These are phyloP conservation scores for Lentinula raphanica DNA, from an alignment of 768 basidiomycete species.

Conservation along the genomic window DNA sequence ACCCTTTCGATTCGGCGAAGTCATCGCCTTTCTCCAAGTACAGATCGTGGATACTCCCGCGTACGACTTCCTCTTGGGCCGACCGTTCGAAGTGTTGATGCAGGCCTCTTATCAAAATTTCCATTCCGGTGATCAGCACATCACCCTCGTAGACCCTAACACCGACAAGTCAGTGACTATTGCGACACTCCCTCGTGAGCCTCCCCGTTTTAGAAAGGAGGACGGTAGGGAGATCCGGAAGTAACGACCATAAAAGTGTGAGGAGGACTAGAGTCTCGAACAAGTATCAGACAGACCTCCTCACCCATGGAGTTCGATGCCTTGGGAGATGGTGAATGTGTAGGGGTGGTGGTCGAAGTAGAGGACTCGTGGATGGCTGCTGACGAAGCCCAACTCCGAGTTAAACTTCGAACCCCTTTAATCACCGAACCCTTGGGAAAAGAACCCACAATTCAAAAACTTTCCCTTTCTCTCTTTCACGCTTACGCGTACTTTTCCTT, in stretches of 20 bases:
- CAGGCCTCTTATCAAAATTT: no score
- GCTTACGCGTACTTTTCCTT: not conserved
- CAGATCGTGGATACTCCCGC: constrained; percentile 10
- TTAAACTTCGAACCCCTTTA: not conserved
- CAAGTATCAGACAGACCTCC: not conserved
- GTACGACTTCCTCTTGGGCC: constrained; percentile 10
- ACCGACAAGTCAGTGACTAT: not conserved
- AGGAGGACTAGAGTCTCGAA: not conserved
- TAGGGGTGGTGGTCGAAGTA: no score
- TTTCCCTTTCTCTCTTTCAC: not conserved
- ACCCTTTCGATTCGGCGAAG: constrained; percentile 1
- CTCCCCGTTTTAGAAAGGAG: not conserved
- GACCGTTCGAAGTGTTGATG: no score
- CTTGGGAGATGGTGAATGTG: not conserved
- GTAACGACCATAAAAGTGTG: not conserved
- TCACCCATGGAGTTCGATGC: not conserved
- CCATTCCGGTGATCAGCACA: no score
- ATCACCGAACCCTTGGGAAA: not conserved
- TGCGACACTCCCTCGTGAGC: not conserved
- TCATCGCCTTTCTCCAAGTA: constrained; percentile 9
- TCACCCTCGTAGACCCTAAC: not conserved
- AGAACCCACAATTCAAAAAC: not conserved
- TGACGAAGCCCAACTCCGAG: no score
- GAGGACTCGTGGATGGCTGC: no score
- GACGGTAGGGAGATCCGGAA: not conserved